Evolutionary conservation across 2,329 filamentous ascomycete species (phyloP), one percentile per base, ranked within the genome.

Genomic region (Calonectria pseudoturangicola): DNA sequence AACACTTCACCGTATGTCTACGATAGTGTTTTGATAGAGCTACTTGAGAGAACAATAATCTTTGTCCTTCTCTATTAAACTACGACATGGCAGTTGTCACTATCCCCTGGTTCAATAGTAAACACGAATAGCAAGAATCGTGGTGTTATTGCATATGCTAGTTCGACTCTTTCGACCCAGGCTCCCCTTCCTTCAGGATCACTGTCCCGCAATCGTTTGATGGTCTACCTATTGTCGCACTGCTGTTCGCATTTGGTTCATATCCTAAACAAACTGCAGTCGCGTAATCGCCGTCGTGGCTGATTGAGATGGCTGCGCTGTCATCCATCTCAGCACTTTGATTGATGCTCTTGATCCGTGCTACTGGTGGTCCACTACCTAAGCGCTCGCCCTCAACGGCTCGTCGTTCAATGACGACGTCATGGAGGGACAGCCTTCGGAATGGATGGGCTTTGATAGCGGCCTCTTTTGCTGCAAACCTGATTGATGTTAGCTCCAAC

Each of bases 261-360:
- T 79, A 77, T n/a, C 89, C 91, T 41, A 95, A 75, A 75, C 92
- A 94, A 1, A 93, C 87, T 8, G 93, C 93, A 25, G 89, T 92
- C 12, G 95, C 95, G 84, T 95, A 98, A 9, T 95, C 93, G 2
- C 91, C 92, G 83, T 98, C 96, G 82, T 98, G 96, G 79, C 93
- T 97, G 78, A 98, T 97, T 72, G 93, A 96, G 54, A 98, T 82
- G 79, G 90, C 87, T 16, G 92, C 95, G 63, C 91, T 86, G 75
- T 91, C 89, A 72, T 87, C 82, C 48, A 73, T 78, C n/a, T 76
- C 81, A 21, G 71, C 79, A 18, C 70, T 78, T 2, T 71, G 77
- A 33, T 75, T 75, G 9, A 79, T 73, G 18, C 81, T 81, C 72
- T 76, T 81, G 70, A 89, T 84, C 64, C 88, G 77, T 9, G 86